A percentile compares a stretch with the other conserved stretches of the same genome.
Evolutionary conservation across 23 red algal genomes (phyloP).

Genomic region (Chondrus crispus): DNA sequence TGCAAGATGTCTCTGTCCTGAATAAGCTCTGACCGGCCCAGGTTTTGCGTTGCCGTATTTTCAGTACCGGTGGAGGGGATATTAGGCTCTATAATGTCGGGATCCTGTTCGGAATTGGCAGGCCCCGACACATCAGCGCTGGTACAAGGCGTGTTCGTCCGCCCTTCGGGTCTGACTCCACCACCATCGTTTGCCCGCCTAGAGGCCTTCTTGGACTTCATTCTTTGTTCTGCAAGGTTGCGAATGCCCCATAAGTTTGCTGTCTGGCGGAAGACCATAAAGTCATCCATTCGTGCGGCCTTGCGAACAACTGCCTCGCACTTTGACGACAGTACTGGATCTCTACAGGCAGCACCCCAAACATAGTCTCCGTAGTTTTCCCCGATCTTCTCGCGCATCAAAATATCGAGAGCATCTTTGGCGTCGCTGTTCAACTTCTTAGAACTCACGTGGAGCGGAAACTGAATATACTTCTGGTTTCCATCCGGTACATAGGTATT

Average conservation of each 20-base stretch:
- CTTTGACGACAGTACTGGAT: neutral
- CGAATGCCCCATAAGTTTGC: slow-evolving; percentile 4
- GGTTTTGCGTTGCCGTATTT: no score
- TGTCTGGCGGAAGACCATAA: neutral
- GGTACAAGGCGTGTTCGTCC: no score
- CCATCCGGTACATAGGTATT: neutral
- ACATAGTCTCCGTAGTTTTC: neutral
- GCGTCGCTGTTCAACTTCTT: slow-evolving; percentile 13
- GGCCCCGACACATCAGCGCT: no score
- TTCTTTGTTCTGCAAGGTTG: neutral
- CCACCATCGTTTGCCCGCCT: no score
- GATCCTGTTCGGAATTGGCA: no score
- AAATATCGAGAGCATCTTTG: neutral
- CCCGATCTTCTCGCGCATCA: neutral
- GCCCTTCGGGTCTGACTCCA: no score
- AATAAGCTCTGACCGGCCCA: no score
- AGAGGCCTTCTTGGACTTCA: neutral
- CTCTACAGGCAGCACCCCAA: neutral
- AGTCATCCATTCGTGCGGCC: neutral
- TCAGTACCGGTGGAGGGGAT: no score
- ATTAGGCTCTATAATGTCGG: no score
- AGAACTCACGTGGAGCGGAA: neutral
- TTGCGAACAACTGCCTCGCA: neutral
- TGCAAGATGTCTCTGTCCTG: no score
- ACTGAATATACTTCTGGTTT: neutral